Base-by-base conservation (phyloP, 176 grass and related monocot species). In the Lolium multiflorum region DNA sequence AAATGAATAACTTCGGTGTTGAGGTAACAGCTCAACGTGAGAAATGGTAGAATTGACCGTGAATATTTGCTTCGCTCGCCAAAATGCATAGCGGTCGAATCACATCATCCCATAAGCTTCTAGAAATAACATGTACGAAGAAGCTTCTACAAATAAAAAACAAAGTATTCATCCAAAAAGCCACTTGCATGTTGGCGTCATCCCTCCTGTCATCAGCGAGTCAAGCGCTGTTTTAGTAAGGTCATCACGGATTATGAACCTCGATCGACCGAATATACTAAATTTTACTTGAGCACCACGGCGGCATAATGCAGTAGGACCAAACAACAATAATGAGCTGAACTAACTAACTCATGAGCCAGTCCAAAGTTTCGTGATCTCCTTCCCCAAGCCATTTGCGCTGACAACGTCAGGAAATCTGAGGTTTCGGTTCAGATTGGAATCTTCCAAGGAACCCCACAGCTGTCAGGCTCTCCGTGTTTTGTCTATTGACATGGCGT, bases 361-460 rank as follows among this genome's bases (percentile, higher is more conserved):
- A 49, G 1, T 60, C 44, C 0, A 54, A 3, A 8, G 28, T 48
- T 16, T 12, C 5, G 1, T 46, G 55, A 63, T 31, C 81, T 38
- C n/a, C 76, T 84, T 80, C 67, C 57, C 76, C 76, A 84, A 56
- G 80, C 72, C 16, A 47, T 63, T 15, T 11, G 26, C 35, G 39
- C n/a, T 22, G 10, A 17, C 49, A 50, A 9, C 51, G 48, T 41
- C 77, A 81, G 20, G 78, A 43, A 75, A 47, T 13, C 3, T 20
- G 49, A 17, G 51, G 3, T 9, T 17, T 4, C 41, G 17, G 24
- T 60, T 51, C 26, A 39, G 3, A 11, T 16, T 14, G 67, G 83
- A 82, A 82, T 10, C 88, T 86, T 90, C 88, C 71, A 1, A 2
- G 14, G 11, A 60, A 60, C 18, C 2, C 56, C 15, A 5, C 51